Base-by-base conservation (phyloP, 768 basidiomycete species). In the Pleurotus tuber-regium region DNA sequence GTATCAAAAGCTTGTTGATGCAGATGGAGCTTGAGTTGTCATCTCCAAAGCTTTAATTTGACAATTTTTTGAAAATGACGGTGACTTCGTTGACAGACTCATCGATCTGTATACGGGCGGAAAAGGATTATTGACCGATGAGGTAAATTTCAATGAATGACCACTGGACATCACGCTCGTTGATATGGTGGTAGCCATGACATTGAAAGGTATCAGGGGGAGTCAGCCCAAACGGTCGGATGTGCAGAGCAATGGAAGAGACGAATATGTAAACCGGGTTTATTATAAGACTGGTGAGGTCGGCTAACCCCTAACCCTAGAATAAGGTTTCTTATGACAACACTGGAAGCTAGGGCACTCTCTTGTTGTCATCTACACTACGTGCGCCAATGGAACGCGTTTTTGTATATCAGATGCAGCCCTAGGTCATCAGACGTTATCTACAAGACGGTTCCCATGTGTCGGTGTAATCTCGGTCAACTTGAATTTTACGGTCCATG, bases 171-270 rank as follows among this genome's bases (percentile, higher is more conserved):
- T 52, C 21, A 49, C 19, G 24, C 16, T 52, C 42, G 49, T 50
- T 21, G 51, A 52, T 18, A 19, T 24, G 29, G 19, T 6, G 23
- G 40, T 21, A 18, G 23, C 12, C n/a, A 12, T n/a, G 7, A 23
- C 48, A 29, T 31, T 52, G 44, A 52, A 46, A 25, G 30, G 30
- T 19, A 33, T 52, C 5, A 52, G 35, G 26, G 51, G 51, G 24
- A 25, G n/a, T 11, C 49, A 44, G 51, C 8, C 24, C 14, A 29
- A 16, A n/a, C 47, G 44, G 7, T 19, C 31, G 25, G 43, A 52
- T 31, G 51, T 19, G 23, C 24, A 50, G 49, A 36, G 35, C 35
- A 36, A 18, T 36, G 35, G 35, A 36, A 12, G 6, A 36, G 11
- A n/a, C n/a, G n/a, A n/a, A n/a, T n/a, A n/a, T n/a, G n/a, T n/a